Conservation (phyloP, 495 filamentous ascomycete genomes). For the Lepidopterella palustris region DNA sequence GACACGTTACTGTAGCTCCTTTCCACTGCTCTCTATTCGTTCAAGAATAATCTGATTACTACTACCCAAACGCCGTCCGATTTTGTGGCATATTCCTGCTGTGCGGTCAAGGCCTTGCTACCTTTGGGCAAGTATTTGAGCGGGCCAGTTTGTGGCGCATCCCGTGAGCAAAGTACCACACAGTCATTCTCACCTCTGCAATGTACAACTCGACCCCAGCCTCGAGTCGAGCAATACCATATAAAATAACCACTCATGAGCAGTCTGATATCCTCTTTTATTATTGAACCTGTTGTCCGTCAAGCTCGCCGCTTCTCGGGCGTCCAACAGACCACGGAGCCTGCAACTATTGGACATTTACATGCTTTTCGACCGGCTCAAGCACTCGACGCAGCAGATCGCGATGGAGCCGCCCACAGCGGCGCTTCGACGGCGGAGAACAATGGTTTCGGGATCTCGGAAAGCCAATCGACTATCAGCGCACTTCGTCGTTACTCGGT, state of each 20-base stretch:
- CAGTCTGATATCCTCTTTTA: constrained; percentile 65
- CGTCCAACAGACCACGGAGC: constrained; percentile 32
- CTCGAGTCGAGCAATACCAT: not conserved
- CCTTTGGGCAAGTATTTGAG: no score
- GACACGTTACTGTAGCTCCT: no score
- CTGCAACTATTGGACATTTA: constrained; percentile 17
- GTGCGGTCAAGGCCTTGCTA: no score
- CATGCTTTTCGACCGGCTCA: constrained; percentile 18
- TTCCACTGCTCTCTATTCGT: not conserved
- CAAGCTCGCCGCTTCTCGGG: constrained; percentile 65
- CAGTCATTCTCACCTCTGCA: not conserved
- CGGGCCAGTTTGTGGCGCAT: not conserved
- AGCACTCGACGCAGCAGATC: not conserved
- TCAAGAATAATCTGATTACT: not conserved
- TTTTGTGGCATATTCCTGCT: no score
- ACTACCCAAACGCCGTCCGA: no score
- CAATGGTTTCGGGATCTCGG: not conserved
- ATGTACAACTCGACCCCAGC: constrained; percentile 2
- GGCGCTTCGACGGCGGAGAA: not conserved
- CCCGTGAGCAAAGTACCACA: not conserved
- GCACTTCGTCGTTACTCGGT: not conserved
- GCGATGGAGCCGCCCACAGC: not conserved
- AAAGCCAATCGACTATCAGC: not conserved
- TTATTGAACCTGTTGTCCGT: constrained; percentile 71
- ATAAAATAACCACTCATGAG: constrained; percentile 51